Evolutionary conservation across 371 early-diverging fungal genomes (phyloP), one percentile per base, ranked within the genome.

Genomic region (Apophysomyces trapeziformis): DNA sequence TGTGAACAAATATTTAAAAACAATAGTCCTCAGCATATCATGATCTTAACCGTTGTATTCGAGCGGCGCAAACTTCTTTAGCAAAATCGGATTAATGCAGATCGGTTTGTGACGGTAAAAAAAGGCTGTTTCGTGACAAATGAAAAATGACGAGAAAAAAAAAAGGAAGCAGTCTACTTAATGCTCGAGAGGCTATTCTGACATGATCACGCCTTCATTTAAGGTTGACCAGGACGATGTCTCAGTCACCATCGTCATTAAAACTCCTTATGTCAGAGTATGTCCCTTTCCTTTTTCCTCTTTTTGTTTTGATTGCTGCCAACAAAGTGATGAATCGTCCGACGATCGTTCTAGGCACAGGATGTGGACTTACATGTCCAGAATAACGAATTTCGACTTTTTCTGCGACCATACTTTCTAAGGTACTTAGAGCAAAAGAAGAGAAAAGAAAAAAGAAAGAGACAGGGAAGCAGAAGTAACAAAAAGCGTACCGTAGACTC

Each of bases 201-300:
- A 57, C 66, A 97, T 98, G 98, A 89, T 97, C 62, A 96, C 96
- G n/a, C 97, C 98, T 5, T 73, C 80, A 13, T 98, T 98, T 74
- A 78, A 78, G 50, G 85, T 95, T 18, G 82, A 87, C 8, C 97
- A 98, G 70, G 92, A 94, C 67, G 82, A 89, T 32, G 80, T 85
- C 39, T 86, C 80, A 57, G 87, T 98, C 13, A 84, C 79, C 14
- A 84, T 97, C 6, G 75, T 77, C 6, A 89, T 96, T 59, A 79
- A 91, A 57, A 92, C 93, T 12, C 95, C 96, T 1, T 90, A 94
- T 71, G 88, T 97, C 45, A 89, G 93, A 75, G 94, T 90, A 79
- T n/a, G 76, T 57, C 50, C 21, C 32, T 26, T 26, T 26, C 2
- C 32, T 26, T 26, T 26, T 26, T 26, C 32, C 32, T 26, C 2